phyloP scores from a whole-genome alignment of 2,329 filamentous ascomycete genomes.

The Xylaria sp. region DNA sequence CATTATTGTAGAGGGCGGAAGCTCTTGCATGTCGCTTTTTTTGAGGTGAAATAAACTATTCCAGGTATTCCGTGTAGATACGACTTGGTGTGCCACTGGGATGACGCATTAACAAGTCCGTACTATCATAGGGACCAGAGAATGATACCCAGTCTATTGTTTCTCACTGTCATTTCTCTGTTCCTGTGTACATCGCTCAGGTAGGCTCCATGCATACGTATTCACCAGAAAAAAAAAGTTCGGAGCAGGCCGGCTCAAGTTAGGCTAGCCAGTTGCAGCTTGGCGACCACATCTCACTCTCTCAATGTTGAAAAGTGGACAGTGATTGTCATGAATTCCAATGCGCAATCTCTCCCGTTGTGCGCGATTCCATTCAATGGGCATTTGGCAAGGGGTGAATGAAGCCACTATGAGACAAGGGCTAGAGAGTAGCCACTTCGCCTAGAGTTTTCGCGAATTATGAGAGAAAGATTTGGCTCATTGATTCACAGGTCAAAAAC shows the following conservation, averaged over 20 bases:
- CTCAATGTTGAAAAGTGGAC: constrained; percentile 4
- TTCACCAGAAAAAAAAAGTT: constrained; percentile 6
- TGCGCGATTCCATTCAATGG: constrained; percentile 7
- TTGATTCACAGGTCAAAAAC: constrained; percentile 8
- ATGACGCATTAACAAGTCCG: constrained; percentile 13
- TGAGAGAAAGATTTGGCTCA: not conserved
- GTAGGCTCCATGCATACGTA: constrained; percentile 1
- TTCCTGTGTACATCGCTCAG: constrained; percentile 2
- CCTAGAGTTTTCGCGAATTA: not conserved
- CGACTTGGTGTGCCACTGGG: constrained; percentile 8
- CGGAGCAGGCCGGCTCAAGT: constrained; percentile 9
- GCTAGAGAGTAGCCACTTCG: not conserved
- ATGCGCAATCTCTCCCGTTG: constrained; percentile 11
- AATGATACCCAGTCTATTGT: not conserved
- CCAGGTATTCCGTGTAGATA: constrained; percentile 8
- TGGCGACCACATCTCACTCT: constrained; percentile 12
- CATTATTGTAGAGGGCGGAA: not conserved
- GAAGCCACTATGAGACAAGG: constrained; percentile 13
- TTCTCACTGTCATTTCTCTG: constrained; percentile 2
- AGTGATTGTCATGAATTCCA: not conserved
- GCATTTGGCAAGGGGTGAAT: not conserved
- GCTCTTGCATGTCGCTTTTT: constrained; percentile 16
- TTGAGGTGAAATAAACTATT: constrained; percentile 20
- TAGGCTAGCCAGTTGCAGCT: constrained; percentile 14
- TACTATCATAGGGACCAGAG: constrained; percentile 4